Conservation (phyloP, 2,329 filamentous ascomycete genomes). For the Botrytis fabae region DNA sequence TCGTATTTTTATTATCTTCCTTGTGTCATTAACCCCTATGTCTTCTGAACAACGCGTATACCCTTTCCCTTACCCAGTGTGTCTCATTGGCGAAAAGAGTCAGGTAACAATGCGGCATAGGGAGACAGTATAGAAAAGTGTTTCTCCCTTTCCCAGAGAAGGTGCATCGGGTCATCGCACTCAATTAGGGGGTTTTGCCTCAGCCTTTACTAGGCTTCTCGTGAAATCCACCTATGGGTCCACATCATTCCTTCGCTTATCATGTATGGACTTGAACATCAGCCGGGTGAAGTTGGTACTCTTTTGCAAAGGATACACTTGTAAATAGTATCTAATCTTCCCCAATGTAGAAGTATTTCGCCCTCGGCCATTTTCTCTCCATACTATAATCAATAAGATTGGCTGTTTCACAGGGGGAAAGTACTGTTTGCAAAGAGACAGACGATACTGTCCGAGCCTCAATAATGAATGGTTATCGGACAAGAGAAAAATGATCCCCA, state of each 20-base stretch:
- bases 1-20: too few species aligned
- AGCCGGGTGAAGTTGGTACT: background rate
- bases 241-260: background rate
- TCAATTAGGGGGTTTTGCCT: accelerated
- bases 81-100: background rate
- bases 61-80: background rate
- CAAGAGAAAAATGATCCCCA: too few species aligned
- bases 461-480: too few species aligned
- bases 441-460: too few species aligned
- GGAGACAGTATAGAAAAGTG: accelerated
- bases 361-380: too few species aligned
- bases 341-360: too few species aligned
- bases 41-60: background rate
- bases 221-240: accelerated
- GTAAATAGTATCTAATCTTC: background rate
- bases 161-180: background rate
- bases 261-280: background rate
- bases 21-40: background rate
- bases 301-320: background rate
- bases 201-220: background rate
- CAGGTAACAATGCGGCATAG: background rate
- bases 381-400: too few species aligned
- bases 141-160: accelerated
- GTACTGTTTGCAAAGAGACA: too few species aligned
- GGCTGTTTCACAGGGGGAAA: too few species aligned